A percentile compares a stretch with the other conserved stretches of the same genome.
Conservation (phyloP, 2,329 filamentous ascomycete genomes). For the Pochonia chlamydosporia region DNA sequence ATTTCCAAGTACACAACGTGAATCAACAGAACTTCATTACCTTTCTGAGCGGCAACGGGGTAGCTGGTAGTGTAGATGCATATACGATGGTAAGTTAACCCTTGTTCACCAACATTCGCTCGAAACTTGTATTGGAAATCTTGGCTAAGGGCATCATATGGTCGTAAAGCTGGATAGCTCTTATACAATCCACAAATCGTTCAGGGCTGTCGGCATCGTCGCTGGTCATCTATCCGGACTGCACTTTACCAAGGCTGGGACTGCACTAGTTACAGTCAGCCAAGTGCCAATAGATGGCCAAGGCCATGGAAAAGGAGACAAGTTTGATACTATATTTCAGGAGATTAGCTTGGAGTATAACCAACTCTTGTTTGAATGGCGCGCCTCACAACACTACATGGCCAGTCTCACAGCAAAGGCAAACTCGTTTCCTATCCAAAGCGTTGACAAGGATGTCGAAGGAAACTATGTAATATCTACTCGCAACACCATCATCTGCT, state of each 20-base stretch:
- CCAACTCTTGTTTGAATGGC: conserved; percentile 43
- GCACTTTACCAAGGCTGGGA: conserved; percentile 31
- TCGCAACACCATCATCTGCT: conserved; percentile 37
- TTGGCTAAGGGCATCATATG: neutral
- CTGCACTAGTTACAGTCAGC: conserved; percentile 31
- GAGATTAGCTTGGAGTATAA: conserved; percentile 47
- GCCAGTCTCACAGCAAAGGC: too few relatives aligned
- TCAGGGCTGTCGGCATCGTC: conserved; percentile 16
- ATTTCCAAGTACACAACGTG: conserved; percentile 11
- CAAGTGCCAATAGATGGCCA: neutral
- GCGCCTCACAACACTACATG: conserved; percentile 22
- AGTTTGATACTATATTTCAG: conserved; percentile 30
- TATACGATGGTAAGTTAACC: neutral
- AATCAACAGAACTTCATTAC: conserved; percentile 1
- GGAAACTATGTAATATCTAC: conserved; percentile 52
- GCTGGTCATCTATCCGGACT: conserved; percentile 31
- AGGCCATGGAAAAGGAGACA: conserved; percentile 14
- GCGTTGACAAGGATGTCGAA: conserved; percentile 41
- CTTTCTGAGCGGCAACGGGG: conserved; percentile 34
- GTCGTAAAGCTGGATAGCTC: conserved; percentile 21
- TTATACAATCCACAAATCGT: conserved; percentile 21
- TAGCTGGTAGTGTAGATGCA: too few relatives aligned
- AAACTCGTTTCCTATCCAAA: conserved; percentile 55
- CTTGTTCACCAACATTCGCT: too few relatives aligned
- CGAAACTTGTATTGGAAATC: neutral